Percentiles rank a stretch among this genome's conserved stretches.
Conservation (phyloP, 169 alveolate species). For the Plasmodium gonderi region DNA sequence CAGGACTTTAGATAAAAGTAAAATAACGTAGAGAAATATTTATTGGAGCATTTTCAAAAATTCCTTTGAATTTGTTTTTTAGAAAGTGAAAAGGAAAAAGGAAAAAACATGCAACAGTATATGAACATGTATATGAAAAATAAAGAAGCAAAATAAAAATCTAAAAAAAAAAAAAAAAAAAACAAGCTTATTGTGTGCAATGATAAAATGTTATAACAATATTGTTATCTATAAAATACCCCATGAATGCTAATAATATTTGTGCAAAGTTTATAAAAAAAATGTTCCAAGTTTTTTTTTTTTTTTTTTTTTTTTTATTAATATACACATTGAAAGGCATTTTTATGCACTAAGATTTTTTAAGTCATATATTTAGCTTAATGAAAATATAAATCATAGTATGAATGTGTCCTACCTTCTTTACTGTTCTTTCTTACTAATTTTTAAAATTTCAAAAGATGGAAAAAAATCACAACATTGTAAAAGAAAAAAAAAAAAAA, state of each 20-base stretch:
- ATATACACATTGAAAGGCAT: not conserved
- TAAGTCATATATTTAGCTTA: not conserved
- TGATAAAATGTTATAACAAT: not conserved
- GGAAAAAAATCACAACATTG: constrained; percentile 71
- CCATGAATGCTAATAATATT: constrained; percentile 6
- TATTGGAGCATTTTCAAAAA: not conserved
- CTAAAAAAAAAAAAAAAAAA: not conserved
- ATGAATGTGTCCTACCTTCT: not conserved
- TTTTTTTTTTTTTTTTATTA: not conserved
- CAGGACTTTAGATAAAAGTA: not conserved
- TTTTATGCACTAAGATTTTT: not conserved
- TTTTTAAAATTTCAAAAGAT: not conserved
- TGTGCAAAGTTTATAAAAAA: not conserved
- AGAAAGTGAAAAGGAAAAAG: not conserved
- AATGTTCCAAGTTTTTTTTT: not conserved
- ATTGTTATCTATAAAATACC: not conserved
- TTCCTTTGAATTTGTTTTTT: not conserved
- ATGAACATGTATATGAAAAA: not conserved
- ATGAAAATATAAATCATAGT: too few species aligned
- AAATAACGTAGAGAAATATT: not conserved
- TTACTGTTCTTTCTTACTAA: not conserved
- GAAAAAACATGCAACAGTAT: not conserved
- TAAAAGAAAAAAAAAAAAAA: constrained; percentile 29
- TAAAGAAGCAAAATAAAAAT: not conserved
- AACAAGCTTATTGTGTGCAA: constrained; percentile 19